These are phyloP conservation scores for Ustilago nuda DNA, from an alignment of 1,284 basidiomycete genomes.

Conservation along the genomic window DNA sequence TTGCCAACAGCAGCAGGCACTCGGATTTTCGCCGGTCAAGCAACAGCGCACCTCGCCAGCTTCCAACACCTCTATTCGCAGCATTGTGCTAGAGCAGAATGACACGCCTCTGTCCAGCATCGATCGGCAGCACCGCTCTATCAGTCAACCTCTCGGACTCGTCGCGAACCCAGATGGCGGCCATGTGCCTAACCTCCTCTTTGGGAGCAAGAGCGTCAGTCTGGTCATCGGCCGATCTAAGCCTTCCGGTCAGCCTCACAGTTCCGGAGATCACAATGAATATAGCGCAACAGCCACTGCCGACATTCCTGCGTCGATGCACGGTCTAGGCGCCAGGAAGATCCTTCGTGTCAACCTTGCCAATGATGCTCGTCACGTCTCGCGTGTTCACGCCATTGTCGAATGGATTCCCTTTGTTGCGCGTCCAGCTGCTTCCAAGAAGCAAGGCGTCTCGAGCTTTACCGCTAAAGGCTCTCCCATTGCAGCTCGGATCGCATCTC, in stretches of 20 bases:
- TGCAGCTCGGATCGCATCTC: conserved; percentile 15
- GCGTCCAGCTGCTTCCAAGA: conserved; percentile 18
- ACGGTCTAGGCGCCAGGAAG: conserved; percentile 51
- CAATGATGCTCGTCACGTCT: conserved; percentile 61
- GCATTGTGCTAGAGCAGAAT: conserved; percentile 18
- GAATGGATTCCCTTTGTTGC: conserved; percentile 65
- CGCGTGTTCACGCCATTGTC: conserved; percentile 64
- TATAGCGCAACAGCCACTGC: conserved; percentile 9
- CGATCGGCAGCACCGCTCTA: background rate
- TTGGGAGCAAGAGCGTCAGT: conserved; percentile 45
- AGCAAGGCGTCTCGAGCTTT: conserved; percentile 24
- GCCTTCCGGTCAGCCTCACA: conserved; percentile 43
- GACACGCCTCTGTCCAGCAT: conserved; percentile 5
- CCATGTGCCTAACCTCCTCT: conserved; percentile 35
- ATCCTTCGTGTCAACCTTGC: conserved; percentile 57
- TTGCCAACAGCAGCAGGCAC: conserved; percentile 18
- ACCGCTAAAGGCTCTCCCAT: conserved; percentile 34
- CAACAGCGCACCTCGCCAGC: conserved; percentile 29
- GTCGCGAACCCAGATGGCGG: conserved; percentile 31
- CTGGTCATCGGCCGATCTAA: conserved; percentile 55
- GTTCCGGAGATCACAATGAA: conserved; percentile 5
- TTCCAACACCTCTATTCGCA: conserved; percentile 15
- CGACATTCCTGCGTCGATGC: conserved; percentile 38
- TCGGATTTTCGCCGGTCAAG: conserved; percentile 43
- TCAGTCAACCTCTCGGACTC: conserved; percentile 25